Evolutionary conservation across 148 eudicot genomes (phyloP).

Genomic region (Amaranthus hypochondriacus): DNA sequence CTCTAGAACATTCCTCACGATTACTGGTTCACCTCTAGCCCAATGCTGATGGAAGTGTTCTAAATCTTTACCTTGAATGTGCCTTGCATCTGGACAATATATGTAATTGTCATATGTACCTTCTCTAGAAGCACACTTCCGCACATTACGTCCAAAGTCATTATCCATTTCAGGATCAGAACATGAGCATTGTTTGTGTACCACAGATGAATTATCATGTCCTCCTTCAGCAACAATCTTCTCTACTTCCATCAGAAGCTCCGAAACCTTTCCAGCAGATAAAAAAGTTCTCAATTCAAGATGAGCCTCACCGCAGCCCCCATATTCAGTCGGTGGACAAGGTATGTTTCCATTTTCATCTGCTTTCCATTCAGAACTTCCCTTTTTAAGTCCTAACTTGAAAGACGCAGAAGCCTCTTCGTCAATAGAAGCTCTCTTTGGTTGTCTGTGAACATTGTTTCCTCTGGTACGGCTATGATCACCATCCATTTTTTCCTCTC

Average conservation of each 20-base stretch:
- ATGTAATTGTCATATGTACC: conserved; percentile 38
- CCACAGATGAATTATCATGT: conserved; percentile 12
- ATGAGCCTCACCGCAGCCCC: conserved; percentile 43
- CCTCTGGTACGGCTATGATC: not conserved
- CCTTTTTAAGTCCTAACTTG: not conserved
- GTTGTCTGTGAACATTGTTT: not conserved
- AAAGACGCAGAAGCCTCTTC: not conserved
- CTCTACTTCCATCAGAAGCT: conserved; percentile 43
- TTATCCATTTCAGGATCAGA: conserved; percentile 3
- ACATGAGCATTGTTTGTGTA: conserved; percentile 26
- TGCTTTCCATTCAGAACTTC: conserved; percentile 39
- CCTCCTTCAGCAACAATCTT: conserved; percentile 6
- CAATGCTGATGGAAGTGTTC: conserved; percentile 60
- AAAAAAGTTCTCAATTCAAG: conserved; percentile 38
- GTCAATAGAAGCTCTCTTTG: not conserved
- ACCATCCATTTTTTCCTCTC: not conserved
- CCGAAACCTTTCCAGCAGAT: conserved; percentile 28
- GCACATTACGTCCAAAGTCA: conserved; percentile 8
- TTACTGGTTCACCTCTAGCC: conserved; percentile 52
- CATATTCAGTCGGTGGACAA: conserved; percentile 38
- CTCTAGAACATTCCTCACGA: conserved; percentile 45
- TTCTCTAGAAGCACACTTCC: conserved; percentile 48
- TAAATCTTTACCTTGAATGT: conserved; percentile 31
- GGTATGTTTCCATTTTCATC: conserved; percentile 40
- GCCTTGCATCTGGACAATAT: conserved; percentile 47